Base-by-base conservation (phyloP, 2,329 filamentous ascomycete genomes). In the Mycosphaerella sp. region DNA sequence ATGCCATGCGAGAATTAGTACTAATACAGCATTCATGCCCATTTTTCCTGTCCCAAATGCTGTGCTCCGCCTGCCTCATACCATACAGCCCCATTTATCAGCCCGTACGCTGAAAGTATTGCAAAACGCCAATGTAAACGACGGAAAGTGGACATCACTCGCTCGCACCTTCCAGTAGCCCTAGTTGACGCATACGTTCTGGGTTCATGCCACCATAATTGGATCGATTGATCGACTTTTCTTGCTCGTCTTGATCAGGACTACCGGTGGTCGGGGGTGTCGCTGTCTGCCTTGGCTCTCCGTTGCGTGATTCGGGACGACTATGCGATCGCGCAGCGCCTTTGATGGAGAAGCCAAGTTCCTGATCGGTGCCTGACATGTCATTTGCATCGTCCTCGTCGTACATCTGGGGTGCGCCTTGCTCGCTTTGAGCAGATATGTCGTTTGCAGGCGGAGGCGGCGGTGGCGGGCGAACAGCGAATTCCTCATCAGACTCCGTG, bases 211-310 rank as follows among this genome's bases (percentile, higher is more conserved):
- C 66, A 11, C 63, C 62, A 43, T 64, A 70, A 17, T 64, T 57
- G 17, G 62, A 59, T 6, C 57, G 52, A 53, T 59, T 55, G 34
- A 55, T 54, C 4, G 56, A 49, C 54, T 65, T 65, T 57, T 66
- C 59, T 14, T 64, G 60, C 34, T 66, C 64, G 40, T 67, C 67
- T 29, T 61, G 60, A 23, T 71, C 64, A 6, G 67, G 67, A n/a
- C 67, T 69, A 51, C 66, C 67, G 4, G 67, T 70, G 1, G 68
- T 70, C 2, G 69, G 69, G 31, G 70, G 75, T 8, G 74, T 78
- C 3, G 74, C 75, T 21, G 74, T 70, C 57, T 77, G 75, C 60
- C 68, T 68, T 8, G 72, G 71, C 50, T 70, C 72, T 17, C 56
- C 57, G 17, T 59, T 58, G 31, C 50, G 49, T 21, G 59, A 61